Base-by-base conservation (phyloP, 2,329 filamentous ascomycete species). In the Cordyceps fumosorosea region DNA sequence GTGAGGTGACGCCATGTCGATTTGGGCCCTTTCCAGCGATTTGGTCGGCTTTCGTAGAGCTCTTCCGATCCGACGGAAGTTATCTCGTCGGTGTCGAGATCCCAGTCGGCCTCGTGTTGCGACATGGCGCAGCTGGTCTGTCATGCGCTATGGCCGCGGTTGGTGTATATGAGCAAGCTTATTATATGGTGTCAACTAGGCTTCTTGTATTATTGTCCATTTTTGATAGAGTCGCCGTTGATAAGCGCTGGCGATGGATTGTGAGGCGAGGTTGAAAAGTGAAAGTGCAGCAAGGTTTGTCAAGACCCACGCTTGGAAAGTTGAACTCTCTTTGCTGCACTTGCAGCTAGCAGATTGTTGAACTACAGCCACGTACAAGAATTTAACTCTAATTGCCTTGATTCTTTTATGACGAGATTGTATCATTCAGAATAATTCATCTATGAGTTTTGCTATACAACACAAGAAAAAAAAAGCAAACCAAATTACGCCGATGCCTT, bases 1-100 rank as follows among this genome's bases (percentile, higher is more conserved):
- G 87, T 91, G 62, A 84, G 76, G 11, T 74, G 69, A 60, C 77
- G 78, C 91, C 92, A 96, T 66, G 87, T 88, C 40, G 82, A 82
- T 18, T 81, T 74, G 1, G 81, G 75, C 1, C 91, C 90, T n/a
- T 73, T 78, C 80, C 89, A 96, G 64, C 85, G 86, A 70, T 95
- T 95, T 11, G 87, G 87, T 2, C 89, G 83, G 52, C 75, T 72
- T 54, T 77, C 71, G 65, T 76, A 69, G 34, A 82, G 75, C 58
- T 81, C 78, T 3, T 79, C 77, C 5, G 79, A 81, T 32, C 73
- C 74, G 66, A 81, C 71, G 14, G 78, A 79, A n/a, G 72, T 72
- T 65, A 77, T 78, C 65, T 80, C 78, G 63, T 78, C 78, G 60
- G 73, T 81, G 65, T 79, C 77, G 29, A 78, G 72, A 65, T 80